Base-by-base conservation (phyloP, 2,329 filamentous ascomycete species). In the Drechslerella coelobrocha region DNA sequence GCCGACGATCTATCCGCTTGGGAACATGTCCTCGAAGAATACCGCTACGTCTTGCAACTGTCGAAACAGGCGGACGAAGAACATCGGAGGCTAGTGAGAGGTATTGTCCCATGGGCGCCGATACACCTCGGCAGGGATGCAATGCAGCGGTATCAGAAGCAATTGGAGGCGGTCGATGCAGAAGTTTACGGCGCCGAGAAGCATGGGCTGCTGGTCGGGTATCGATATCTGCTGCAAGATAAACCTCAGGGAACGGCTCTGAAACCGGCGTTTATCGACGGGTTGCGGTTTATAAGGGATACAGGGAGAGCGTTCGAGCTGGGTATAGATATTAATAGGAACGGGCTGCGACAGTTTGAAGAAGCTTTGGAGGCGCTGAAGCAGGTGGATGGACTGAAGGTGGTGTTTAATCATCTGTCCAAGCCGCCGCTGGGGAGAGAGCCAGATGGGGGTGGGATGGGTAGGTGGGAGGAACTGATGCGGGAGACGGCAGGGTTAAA, bases 51-150 rank as follows among this genome's bases (percentile, higher is more conserved):
- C 77, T 80, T 62, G 84, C 86, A 0, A 76, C 80, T 26, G 77
- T 82, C 0, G 84, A 83, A 26, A 85, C 37, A 31, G n/a, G 34
- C 26, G 2, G 23, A 55, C 5, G 89, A 75, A 87, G 29, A 12
- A 6, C 29, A 31, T 12, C 86, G 31, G 86, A 89, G 78, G 76
- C 77, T 1, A 68, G 80, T 39, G 78, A 81, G 88, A 1, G 92
- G 84, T 0, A 85, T 92, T 73, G 84, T 97, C 2, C 87, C 91
- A 0, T 97, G 91, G 90, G 92, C 91, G n/a, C 92, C 92, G 0
- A 77, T 97, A 52, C 85, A 89, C 8, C 85, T 86, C 43, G 86
- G 89, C 0, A 77, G 83, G 0, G 81, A 78, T 4, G 83, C 82
- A 0, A 79, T 97, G 77, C 80, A 84, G 72, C 78, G 80, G 72